A percentile compares a stretch with the other conserved stretches of the same genome.
These are phyloP conservation scores for Lolium perenne DNA, from an alignment of 176 grass and related monocot species.

Conservation along the genomic window DNA sequence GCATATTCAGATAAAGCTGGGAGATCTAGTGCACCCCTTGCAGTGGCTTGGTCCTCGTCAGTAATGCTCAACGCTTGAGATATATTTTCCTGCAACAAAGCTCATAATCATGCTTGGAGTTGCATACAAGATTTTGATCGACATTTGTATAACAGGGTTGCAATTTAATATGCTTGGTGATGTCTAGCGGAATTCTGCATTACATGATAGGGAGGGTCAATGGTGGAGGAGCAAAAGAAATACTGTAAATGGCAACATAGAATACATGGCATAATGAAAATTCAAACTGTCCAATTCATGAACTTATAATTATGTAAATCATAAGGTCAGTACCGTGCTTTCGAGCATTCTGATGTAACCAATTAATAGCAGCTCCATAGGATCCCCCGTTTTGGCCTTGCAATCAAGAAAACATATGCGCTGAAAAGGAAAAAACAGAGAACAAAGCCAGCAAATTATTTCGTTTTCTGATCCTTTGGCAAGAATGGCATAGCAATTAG, in stretches of 20 bases:
- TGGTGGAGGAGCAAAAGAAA: constrained; percentile 19
- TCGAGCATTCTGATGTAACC: constrained; percentile 73
- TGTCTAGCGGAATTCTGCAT: neutral
- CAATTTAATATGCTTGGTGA: constrained; percentile 7
- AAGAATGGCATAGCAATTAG: neutral
- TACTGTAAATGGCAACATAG: neutral
- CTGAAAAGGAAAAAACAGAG: constrained; percentile 52
- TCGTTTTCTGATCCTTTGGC: neutral
- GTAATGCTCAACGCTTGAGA: constrained; percentile 58
- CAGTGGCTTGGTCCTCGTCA: constrained; percentile 66
- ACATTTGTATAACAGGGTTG: neutral
- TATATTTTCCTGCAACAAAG: constrained; percentile 59
- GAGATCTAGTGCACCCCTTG: constrained; percentile 39
- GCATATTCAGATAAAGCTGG: constrained; percentile 47
- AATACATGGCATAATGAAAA: neutral
- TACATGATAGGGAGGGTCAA: neutral
- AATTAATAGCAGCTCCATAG: constrained; percentile 60
- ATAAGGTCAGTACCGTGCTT: constrained; percentile 55
- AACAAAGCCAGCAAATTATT: constrained; percentile 31
- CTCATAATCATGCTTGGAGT: constrained; percentile 17
- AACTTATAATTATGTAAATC: neutral
- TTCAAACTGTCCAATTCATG: neutral
- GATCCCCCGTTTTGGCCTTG: constrained; percentile 33
- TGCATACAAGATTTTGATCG: constrained; percentile 14
- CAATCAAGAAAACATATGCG: constrained; percentile 55